phyloP scores from a whole-genome alignment of 108 stramenopile species.

The Fragilariopsis cylindrus region DNA sequence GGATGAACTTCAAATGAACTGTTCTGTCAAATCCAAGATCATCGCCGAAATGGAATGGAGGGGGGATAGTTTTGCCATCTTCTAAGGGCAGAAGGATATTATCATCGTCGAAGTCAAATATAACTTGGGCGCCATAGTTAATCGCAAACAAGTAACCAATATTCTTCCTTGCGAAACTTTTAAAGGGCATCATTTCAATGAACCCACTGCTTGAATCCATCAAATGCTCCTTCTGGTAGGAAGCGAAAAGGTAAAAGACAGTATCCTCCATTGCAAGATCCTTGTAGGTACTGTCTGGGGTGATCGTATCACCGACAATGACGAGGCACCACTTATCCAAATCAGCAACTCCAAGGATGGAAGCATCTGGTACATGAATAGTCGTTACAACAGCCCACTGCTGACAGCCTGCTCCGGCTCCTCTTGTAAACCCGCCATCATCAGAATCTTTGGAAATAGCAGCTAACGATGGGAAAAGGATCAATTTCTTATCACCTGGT shows the following conservation, averaged over 20 bases:
- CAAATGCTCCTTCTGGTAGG: neutral
- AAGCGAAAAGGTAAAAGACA: neutral
- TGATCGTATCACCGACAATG: slow-evolving; percentile 51
- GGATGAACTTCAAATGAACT: neutral
- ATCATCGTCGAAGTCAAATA: slow-evolving; percentile 68
- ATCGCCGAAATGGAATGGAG: neutral
- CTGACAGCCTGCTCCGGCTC: neutral
- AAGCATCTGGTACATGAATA: slow-evolving; percentile 37
- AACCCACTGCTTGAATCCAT: neutral
- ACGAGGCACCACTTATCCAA: slow-evolving; percentile 49
- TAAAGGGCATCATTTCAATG: slow-evolving; percentile 39
- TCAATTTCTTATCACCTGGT: no score
- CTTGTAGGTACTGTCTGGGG: slow-evolving; percentile 16
- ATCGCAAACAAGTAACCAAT: slow-evolving; percentile 63
- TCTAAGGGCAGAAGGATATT: slow-evolving; percentile 28
- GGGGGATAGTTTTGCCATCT: neutral
- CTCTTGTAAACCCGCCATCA: no score
- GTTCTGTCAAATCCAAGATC: neutral
- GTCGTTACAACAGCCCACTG: slow-evolving; percentile 57
- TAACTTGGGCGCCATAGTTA: slow-evolving; percentile 44
- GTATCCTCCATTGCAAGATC: neutral
- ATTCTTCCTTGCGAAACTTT: slow-evolving; percentile 64
- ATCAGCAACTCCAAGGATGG: slow-evolving; percentile 10
- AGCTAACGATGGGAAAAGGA: no score
- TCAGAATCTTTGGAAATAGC: no score